Percentiles rank a stretch among this genome's conserved stretches.
These are phyloP conservation scores for Schizothecium vesticola DNA, from an alignment of 495 filamentous ascomycete species.

Conservation along the genomic window DNA sequence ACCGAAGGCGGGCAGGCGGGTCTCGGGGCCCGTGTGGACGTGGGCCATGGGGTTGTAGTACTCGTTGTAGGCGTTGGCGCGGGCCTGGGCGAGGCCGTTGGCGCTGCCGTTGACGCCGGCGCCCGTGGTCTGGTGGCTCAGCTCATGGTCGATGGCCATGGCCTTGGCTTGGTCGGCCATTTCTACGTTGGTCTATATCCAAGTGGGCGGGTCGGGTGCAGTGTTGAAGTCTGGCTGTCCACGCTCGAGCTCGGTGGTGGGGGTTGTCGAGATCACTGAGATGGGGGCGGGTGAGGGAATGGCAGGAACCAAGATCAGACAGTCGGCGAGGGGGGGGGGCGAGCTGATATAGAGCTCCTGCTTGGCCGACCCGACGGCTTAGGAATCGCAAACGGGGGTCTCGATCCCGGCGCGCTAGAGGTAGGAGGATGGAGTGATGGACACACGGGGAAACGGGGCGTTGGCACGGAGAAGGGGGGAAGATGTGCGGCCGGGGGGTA, in stretches of 20 bases:
- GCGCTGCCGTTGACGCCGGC: not conserved
- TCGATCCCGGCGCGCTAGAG: not conserved
- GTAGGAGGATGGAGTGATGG: not conserved
- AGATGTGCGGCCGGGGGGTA: not conserved
- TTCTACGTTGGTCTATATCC: not conserved
- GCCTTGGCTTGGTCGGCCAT: constrained; percentile 1
- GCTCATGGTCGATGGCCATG: not conserved
- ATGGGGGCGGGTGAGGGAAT: not conserved
- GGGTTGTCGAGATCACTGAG: not conserved
- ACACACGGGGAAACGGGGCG: not conserved
- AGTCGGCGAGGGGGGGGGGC: not conserved
- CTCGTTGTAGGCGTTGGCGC: constrained; percentile 34
- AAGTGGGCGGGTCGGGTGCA: not conserved
- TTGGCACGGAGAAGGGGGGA: not conserved
- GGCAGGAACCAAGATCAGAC: not conserved
- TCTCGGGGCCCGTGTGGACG: constrained; percentile 55
- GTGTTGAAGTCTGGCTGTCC: not conserved
- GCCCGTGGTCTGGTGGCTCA: not conserved
- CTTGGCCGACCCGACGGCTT: not conserved
- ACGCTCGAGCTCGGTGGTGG: not conserved
- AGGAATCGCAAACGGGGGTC: not conserved
- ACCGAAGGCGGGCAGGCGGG: constrained; percentile 74
- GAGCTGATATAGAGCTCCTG: not conserved
- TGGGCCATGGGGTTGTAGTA: constrained; percentile 67
- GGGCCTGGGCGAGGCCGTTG: not conserved